Evolutionary conservation across 805 yeast species (phyloP), one percentile per base, ranked within the genome.

Genomic region (Spathaspora hagerdaliae): DNA sequence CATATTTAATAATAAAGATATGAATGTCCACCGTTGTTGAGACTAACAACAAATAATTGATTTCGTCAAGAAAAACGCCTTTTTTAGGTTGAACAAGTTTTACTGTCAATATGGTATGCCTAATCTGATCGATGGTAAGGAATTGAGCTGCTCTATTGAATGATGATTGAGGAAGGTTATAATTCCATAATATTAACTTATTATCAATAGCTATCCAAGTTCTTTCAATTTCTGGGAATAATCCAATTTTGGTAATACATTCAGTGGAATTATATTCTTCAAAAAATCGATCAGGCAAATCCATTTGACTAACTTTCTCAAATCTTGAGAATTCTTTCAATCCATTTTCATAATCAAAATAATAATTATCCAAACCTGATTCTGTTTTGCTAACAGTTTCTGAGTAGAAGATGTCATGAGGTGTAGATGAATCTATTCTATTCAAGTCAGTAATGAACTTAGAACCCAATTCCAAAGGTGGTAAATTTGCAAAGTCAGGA

Each of bases 151-250:
- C 51, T 39, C 58, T 61, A 52, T 67, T 68, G 48, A 71, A 69
- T 10, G 75, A 69, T 19, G 78, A 76, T 27, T 78, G 75, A 3
- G 74, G 74, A 10, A 81, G 73, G 46, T 77, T 78, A 58, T 84
- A 81, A 61, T 90, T 85, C 98, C 98, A 94, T 24, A 95, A 73
- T 31, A 86, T 78, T 55, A 92, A 71, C 55, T 85, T 85, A 60
- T 85, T 84, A 58, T 89, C 97, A 31, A 83, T 79, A 3, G 85
- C 81, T 31, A 92, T 76, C 97, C 97, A 94, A 11, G 91, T 81
- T 48, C 96, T 79, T 50, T 81, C 78, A 29, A 94, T 75, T 47
- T 85, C 90, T 0, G 91, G 79, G 53, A 94, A 82, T 26, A 90
- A 67, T 11, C 99, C 99, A 81, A 87, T 83, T 48, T 83, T 81